These are phyloP conservation scores for Boletus vermiculosoides DNA, from an alignment of 768 basidiomycete genomes.

Conservation along the genomic window DNA sequence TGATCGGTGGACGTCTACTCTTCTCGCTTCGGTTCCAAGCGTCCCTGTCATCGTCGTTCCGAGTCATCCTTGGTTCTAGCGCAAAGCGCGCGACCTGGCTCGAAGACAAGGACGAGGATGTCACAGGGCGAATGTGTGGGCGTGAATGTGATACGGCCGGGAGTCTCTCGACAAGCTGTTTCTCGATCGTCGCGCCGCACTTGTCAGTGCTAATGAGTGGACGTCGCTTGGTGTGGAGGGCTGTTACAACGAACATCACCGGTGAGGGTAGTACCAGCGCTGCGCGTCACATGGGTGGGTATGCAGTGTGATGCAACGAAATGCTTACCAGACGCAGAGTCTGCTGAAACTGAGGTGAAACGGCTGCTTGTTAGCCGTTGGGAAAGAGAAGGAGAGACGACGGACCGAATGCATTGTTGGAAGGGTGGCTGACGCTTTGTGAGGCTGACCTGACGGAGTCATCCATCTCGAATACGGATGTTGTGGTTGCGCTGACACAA, in stretches of 20 bases:
- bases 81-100: background rate
- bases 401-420: background rate
- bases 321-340: slow-evolving; percentile 7
- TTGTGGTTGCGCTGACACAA: background rate
- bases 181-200: background rate
- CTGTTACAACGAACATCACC: slow-evolving; percentile 26
- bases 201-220: background rate
- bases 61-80: slow-evolving; percentile 3
- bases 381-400: background rate
- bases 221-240: slow-evolving; percentile 25
- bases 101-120: background rate
- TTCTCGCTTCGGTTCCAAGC: background rate
- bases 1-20: background rate
- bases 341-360: background rate
- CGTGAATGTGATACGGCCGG: background rate
- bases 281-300: slow-evolving; percentile 17
- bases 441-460: slow-evolving; percentile 15
- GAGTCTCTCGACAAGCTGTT: background rate
- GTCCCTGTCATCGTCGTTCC: background rate
- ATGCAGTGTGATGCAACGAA: background rate
- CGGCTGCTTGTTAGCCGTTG: background rate
- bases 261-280: slow-evolving; percentile 1
- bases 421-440: slow-evolving; percentile 16
- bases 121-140: background rate
- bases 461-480: background rate